These are phyloP conservation scores for Gynochthodes officinalis DNA, from an alignment of 257 asterid genomes.

Conservation along the genomic window DNA sequence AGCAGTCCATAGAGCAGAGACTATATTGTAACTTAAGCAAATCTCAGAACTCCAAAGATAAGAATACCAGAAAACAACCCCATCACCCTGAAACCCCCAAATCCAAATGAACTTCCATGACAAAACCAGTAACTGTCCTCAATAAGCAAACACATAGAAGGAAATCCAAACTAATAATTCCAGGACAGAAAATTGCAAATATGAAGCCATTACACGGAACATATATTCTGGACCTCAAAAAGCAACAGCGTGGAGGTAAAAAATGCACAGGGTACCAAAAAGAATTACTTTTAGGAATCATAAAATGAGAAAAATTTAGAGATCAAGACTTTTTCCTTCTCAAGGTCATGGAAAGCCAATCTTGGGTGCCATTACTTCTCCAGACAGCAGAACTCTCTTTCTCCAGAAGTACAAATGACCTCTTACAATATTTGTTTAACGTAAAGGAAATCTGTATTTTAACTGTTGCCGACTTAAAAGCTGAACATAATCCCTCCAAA, in stretches of 20 bases:
- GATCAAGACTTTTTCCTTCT: neutral
- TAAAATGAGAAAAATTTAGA: neutral
- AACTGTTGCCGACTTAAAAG: neutral
- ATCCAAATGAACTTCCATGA: neutral
- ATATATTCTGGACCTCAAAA: neutral
- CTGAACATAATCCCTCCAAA: neutral
- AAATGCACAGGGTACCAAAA: neutral
- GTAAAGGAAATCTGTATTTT: too few species aligned
- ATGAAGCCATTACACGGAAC: neutral
- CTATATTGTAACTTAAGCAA: neutral
- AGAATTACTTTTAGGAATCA: neutral
- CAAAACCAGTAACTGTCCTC: neutral
- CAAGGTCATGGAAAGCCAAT: neutral
- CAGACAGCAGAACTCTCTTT: neutral
- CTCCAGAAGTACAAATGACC: neutral
- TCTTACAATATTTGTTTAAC: neutral
- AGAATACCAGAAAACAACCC: neutral
- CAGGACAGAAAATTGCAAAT: neutral
- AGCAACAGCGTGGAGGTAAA: neutral
- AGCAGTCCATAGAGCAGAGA: neutral
- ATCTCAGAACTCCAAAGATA: neutral
- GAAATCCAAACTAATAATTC: neutral
- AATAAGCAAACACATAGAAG: neutral
- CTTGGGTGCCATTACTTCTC: neutral
- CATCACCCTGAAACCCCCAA: neutral